Conservation (phyloP, 352 stramenopile species). For the Pythium rhizo-oryzae region DNA sequence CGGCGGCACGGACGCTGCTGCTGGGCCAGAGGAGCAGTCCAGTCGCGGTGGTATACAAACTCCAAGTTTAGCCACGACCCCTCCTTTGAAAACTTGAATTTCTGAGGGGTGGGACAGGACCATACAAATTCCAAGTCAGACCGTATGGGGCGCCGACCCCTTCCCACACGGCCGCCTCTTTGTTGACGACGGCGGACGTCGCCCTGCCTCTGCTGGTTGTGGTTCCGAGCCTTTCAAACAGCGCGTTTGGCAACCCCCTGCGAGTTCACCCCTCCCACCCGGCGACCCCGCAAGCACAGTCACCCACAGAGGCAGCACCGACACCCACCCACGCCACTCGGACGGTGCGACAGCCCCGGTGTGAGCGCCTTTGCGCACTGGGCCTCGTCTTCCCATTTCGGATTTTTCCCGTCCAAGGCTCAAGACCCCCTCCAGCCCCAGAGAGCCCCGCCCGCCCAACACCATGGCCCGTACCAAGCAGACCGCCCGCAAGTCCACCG, state of each 20-base stretch:
- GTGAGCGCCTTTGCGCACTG: background rate
- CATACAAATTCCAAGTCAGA: slow-evolving; percentile 27
- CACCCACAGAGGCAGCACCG: slow-evolving; percentile 10
- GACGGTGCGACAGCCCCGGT: slow-evolving; percentile 20
- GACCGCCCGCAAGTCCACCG: slow-evolving; percentile 89
- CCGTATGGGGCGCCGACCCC: slow-evolving; percentile 14
- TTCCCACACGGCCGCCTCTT: slow-evolving; percentile 30
- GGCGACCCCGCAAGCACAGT: slow-evolving; percentile 26
- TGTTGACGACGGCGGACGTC: slow-evolving; percentile 28
- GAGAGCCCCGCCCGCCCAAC: background rate
- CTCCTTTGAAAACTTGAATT: slow-evolving; percentile 32
- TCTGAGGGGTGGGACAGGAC: slow-evolving; percentile 8
- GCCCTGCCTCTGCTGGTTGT: slow-evolving; percentile 13
- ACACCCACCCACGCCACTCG: background rate
- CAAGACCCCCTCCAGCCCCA: slow-evolving; percentile 18
- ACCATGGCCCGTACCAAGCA: slow-evolving; percentile 91
- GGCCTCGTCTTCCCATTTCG: slow-evolving; percentile 21
- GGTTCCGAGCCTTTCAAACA: slow-evolving; percentile 24
- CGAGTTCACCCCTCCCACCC: slow-evolving; percentile 24
- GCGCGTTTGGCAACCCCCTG: slow-evolving; percentile 22
- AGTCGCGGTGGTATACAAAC: slow-evolving; percentile 18
- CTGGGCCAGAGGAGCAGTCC: background rate
- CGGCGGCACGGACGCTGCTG: background rate
- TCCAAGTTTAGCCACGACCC: slow-evolving; percentile 25
- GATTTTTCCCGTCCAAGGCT: slow-evolving; percentile 34